Evolutionary conservation across 768 basidiomycete genomes (phyloP).

Genomic region (Hypsizygus marmoreus): DNA sequence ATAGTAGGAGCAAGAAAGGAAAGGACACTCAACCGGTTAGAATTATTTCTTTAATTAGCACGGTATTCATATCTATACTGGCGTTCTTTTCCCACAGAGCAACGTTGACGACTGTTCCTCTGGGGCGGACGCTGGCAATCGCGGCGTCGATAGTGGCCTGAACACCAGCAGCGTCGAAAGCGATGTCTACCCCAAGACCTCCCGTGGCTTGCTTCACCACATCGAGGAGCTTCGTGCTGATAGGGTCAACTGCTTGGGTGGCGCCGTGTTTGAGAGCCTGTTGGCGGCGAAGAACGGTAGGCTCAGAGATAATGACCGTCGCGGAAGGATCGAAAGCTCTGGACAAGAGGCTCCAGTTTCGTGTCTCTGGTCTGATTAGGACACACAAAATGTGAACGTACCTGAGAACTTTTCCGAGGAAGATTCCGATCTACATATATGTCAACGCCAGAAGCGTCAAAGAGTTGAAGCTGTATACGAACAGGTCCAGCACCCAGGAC

Average conservation of each 20-base stretch:
- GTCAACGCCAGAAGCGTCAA: background rate
- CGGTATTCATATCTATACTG: conserved; percentile 35
- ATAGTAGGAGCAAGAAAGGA: background rate
- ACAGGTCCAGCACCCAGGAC: conserved; percentile 49
- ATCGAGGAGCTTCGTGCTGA: conserved; percentile 23
- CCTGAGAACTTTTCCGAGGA: conserved; percentile 40
- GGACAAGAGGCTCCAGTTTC: background rate
- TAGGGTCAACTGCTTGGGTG: conserved; percentile 37
- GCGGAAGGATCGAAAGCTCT: conserved; percentile 30
- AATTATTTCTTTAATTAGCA: conserved; percentile 38
- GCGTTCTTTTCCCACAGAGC: conserved; percentile 43
- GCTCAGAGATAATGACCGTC: conserved; percentile 42
- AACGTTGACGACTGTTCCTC: conserved; percentile 42
- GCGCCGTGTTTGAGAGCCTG: conserved; percentile 40
- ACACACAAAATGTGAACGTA: conserved; percentile 7
- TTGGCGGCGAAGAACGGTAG: conserved; percentile 36
- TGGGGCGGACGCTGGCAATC: conserved; percentile 34
- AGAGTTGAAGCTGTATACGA: conserved; percentile 13
- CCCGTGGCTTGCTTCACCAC: conserved; percentile 28
- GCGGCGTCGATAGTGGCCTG: conserved; percentile 39
- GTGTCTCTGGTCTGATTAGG: background rate
- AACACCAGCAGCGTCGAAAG: conserved; percentile 48
- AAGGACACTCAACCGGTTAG: conserved; percentile 33
- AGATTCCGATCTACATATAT: conserved; percentile 35
- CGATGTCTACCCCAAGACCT: conserved; percentile 42